A percentile compares a stretch with the other conserved stretches of the same genome.
These are phyloP conservation scores for Apodospora peruviana DNA, from an alignment of 495 filamentous ascomycete genomes.

Conservation along the genomic window DNA sequence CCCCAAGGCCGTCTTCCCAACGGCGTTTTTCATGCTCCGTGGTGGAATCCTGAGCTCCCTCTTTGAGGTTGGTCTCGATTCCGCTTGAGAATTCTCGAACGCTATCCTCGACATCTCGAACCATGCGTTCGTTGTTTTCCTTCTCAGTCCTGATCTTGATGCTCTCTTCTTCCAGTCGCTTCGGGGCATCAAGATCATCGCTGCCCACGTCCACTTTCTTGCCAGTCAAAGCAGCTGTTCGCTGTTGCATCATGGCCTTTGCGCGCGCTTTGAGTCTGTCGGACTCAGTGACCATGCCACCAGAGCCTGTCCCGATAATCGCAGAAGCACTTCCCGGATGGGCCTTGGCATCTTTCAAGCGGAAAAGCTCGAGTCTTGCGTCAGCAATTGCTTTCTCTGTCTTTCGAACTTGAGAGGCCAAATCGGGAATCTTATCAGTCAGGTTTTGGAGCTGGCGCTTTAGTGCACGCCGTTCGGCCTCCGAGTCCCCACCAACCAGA, in stretches of 20 bases:
- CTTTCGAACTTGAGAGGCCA: conserved; percentile 86
- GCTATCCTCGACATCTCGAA: conserved; percentile 92
- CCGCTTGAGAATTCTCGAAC: conserved; percentile 81
- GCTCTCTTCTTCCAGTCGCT: conserved; percentile 82
- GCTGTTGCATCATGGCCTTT: conserved; percentile 97
- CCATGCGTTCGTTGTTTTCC: conserved; percentile 94
- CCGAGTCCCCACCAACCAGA: conserved; percentile 67
- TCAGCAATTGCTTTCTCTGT: conserved; percentile 91
- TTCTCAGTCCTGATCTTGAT: conserved; percentile 72
- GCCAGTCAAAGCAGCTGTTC: conserved; percentile 86
- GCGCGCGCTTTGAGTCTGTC: conserved; percentile 93
- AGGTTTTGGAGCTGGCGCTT: conserved; percentile 83
- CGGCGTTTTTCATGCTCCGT: conserved; percentile 83
- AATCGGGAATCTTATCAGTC: conserved; percentile 83
- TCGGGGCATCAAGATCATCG: conserved; percentile 71
- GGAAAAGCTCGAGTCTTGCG: conserved; percentile 88
- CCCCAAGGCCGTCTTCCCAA: conserved; percentile 95
- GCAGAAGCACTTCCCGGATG: conserved; percentile 76
- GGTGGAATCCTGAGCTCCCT: conserved; percentile 60
- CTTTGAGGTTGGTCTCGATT: conserved; percentile 81
- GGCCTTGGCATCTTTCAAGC: conserved; percentile 85
- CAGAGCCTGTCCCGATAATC: conserved; percentile 90
- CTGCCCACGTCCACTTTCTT: conserved; percentile 59
- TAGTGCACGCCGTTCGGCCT: conserved; percentile 77
- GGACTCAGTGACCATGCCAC: conserved; percentile 84